Evolutionary conservation across 352 stramenopile genomes (phyloP).

Genomic region (Phytophthora ohioensis): DNA sequence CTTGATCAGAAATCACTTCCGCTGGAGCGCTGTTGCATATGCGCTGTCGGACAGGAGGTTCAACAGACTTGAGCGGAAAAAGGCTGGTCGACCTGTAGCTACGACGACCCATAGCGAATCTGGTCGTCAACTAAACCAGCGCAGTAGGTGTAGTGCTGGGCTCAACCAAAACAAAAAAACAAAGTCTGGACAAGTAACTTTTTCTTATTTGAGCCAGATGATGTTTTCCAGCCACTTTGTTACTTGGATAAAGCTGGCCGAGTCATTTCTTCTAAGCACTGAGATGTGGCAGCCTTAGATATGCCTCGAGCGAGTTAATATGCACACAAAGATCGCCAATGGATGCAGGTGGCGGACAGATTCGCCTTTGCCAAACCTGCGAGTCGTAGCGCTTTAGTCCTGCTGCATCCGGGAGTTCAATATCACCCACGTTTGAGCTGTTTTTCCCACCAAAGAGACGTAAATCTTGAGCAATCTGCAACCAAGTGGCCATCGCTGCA

Average conservation of each 20-base stretch:
- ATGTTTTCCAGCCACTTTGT: background rate
- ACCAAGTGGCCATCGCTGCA: constrained; percentile 63
- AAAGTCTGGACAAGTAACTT: background rate
- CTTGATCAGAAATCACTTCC: constrained; percentile 5
- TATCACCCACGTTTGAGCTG: background rate
- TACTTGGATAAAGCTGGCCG: too few relatives aligned
- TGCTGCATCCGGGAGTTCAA: constrained; percentile 22
- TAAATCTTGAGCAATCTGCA: constrained; percentile 64
- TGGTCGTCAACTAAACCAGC: background rate
- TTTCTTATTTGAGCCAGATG: constrained; percentile 20
- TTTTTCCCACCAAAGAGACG: constrained; percentile 38
- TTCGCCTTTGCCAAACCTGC: constrained; percentile 73
- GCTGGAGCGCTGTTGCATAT: constrained; percentile 20
- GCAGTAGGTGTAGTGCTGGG: background rate
- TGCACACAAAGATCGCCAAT: constrained; percentile 77
- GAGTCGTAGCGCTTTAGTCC: constrained; percentile 64
- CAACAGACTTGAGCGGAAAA: background rate
- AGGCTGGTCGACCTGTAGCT: constrained; percentile 13
- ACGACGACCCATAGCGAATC: constrained; percentile 2
- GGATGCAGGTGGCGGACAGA: constrained; percentile 53
- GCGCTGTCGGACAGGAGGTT: background rate
- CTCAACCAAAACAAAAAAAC: background rate
- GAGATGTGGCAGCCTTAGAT: constrained; percentile 63
- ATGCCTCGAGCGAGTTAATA: constrained; percentile 65
- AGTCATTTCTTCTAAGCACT: constrained; percentile 38